Conservation (phyloP, 805 yeast species). For the Zygoascus biomembranicola region DNA sequence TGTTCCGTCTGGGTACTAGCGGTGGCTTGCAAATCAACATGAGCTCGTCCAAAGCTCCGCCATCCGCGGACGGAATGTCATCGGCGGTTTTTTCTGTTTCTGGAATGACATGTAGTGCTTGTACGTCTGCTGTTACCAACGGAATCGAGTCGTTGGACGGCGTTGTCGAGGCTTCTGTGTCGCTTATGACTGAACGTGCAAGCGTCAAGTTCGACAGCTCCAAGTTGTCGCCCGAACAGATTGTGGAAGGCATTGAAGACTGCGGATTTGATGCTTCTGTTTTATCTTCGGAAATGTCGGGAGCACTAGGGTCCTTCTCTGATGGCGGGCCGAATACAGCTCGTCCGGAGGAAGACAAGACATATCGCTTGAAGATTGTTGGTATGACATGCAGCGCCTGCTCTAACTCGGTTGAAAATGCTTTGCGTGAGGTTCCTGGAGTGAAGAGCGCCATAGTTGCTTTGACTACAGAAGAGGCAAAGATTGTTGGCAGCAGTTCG, state of each 20-base stretch:
- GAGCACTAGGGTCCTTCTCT: neutral
- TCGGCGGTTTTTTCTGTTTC: conserved; percentile 24
- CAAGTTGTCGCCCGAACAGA: conserved; percentile 27
- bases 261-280: conserved; percentile 58
- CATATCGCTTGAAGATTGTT: conserved; percentile 31
- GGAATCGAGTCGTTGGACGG: conserved; percentile 44
- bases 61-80: neutral
- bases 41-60: neutral
- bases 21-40: neutral
- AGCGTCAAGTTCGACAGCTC: conserved; percentile 39
- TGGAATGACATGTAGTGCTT: conserved; percentile 93
- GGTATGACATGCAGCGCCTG: conserved; percentile 62
- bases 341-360: conserved; percentile 6
- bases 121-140: conserved; percentile 58
- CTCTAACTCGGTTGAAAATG: conserved; percentile 40
- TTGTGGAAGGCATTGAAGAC: conserved; percentile 57
- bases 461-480: conserved; percentile 46
- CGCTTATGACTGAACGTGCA: conserved; percentile 72
- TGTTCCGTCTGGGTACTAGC: neutral
- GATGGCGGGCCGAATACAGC: conserved; percentile 13
- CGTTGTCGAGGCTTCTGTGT: conserved; percentile 50
- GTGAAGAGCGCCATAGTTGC: conserved; percentile 43
- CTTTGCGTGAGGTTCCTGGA: conserved; percentile 40
- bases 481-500: conserved; percentile 39
- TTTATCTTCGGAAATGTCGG: neutral